Evolutionary conservation across 495 filamentous ascomycete genomes (phyloP), one percentile per base, ranked within the genome.

Genomic region (Pseudomonodictys pantanalensis): DNA sequence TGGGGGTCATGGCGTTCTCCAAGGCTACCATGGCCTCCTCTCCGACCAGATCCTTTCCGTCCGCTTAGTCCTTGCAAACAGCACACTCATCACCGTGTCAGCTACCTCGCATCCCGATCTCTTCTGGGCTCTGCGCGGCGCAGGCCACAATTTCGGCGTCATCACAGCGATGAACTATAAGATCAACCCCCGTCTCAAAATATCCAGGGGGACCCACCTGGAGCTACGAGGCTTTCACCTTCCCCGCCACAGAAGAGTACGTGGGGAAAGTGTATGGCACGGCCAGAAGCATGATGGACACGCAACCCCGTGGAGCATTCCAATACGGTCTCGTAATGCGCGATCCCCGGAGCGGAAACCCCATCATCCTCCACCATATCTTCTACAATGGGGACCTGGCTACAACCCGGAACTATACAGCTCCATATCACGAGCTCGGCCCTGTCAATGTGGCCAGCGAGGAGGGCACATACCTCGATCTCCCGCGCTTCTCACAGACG

Each of bases 11-110:
- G 49, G 57, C 12, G 2, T 38, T 10, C 32, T 60, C 4, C 32
- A 52, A 35, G 49, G 49, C 50, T 43, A 42, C 25, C 50, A 52
- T 30, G 57, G 57, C n/a, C 57, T 60, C 2, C 24, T 29, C 18
- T 52, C 41, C 17, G 49, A 60, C 35, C 44, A 54, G 11, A 1
- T 52, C 15, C 49, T 60, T 25, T 23, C 20, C 12, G 50, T 26
- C 3, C 47, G 49, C 20, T 12, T 56, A 29, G 25, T 60, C 20
- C 28, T 45, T 10, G 48, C 57, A 2, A 32, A 60, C 41, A 43
- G 48, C 3, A 53, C 30, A 5, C 11, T 28, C 2, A 18, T 39
- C 24, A 20, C 24, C 2, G 57, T 38, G 30, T 26, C 28, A 12
- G n/a, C 47, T 3, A 49, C 23, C 5, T 23, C 20, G 32, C 20